Percentiles rank a stretch among this genome's conserved stretches.
Evolutionary conservation across 2,329 filamentous ascomycete genomes (phyloP).

Genomic region (Fusarium aywerte): DNA sequence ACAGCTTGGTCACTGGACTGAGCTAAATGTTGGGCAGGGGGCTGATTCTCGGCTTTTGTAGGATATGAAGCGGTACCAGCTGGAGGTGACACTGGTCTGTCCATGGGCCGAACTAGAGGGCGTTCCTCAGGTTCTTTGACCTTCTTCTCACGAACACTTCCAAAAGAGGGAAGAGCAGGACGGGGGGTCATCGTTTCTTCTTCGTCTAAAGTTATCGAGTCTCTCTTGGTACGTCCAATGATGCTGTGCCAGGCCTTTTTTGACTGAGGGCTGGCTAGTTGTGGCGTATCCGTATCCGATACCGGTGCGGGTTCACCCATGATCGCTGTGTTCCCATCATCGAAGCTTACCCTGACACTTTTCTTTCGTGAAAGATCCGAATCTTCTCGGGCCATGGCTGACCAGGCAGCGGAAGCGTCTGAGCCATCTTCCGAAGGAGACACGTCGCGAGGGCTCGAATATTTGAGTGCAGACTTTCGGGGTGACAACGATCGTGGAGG

Average conservation of each 20-base stretch:
- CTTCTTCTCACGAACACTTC: constrained; percentile 75
- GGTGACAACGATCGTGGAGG: constrained; percentile 78
- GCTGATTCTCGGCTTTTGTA: constrained; percentile 46
- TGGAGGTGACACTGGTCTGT: constrained; percentile 49
- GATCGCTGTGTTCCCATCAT: constrained; percentile 69
- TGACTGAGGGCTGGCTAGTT: constrained; percentile 52
- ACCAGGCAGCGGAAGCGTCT: constrained; percentile 53
- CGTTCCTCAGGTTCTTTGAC: constrained; percentile 64
- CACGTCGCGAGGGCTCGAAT: constrained; percentile 62
- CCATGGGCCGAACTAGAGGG: constrained; percentile 65
- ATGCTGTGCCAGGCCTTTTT: constrained; percentile 63
- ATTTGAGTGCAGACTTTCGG: constrained; percentile 80
- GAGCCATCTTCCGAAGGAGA: constrained; percentile 64
- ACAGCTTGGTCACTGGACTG: constrained; percentile 70
- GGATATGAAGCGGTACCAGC: constrained; percentile 6
- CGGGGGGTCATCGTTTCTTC: constrained; percentile 79
- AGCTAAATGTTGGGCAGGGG: constrained; percentile 49
- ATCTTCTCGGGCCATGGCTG: constrained; percentile 53
- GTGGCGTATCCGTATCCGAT: constrained; percentile 54
- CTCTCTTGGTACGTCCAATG: constrained; percentile 61
- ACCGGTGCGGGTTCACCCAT: constrained; percentile 60
- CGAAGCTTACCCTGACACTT: constrained; percentile 80
- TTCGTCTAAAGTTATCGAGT: constrained; percentile 61
- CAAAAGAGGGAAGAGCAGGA: constrained; percentile 78
- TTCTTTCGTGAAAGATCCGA: constrained; percentile 64